phyloP scores from a whole-genome alignment of 345 rosid genomes.

The Murraya koenigii region DNA sequence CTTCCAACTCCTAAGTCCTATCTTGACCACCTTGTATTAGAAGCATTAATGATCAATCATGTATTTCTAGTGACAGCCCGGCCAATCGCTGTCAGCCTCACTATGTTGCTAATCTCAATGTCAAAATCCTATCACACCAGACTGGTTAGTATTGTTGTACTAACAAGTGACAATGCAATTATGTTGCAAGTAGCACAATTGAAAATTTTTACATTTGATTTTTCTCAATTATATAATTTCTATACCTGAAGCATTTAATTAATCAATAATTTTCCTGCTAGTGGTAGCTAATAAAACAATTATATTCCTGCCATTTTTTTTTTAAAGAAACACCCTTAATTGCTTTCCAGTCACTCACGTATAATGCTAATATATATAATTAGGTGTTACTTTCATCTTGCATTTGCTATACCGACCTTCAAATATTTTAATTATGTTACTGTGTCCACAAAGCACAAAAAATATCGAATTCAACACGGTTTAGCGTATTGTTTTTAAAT shows the following conservation, averaged over 20 bases:
- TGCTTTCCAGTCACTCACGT: too few relatives aligned
- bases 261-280: not conserved
- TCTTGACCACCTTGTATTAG: not conserved
- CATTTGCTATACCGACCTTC: too few relatives aligned
- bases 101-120: not conserved
- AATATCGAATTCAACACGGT: not conserved
- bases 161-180: not conserved
- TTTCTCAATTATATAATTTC: not conserved
- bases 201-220: not conserved
- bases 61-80: not conserved
- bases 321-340: too few relatives aligned
- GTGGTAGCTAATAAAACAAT: not conserved
- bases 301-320: too few relatives aligned
- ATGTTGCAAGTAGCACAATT: constrained; percentile 1
- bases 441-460: too few relatives aligned
- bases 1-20: not conserved
- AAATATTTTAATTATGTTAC: too few relatives aligned
- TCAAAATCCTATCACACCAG: not conserved
- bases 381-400: too few relatives aligned
- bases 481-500: not conserved
- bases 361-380: too few relatives aligned
- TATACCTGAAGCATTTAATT: not conserved
- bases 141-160: not conserved
- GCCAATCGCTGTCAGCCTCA: not conserved
- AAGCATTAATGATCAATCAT: not conserved